Evolutionary conservation across 331 rosid genomes (phyloP).

Genomic region (Dryas integrifolia): DNA sequence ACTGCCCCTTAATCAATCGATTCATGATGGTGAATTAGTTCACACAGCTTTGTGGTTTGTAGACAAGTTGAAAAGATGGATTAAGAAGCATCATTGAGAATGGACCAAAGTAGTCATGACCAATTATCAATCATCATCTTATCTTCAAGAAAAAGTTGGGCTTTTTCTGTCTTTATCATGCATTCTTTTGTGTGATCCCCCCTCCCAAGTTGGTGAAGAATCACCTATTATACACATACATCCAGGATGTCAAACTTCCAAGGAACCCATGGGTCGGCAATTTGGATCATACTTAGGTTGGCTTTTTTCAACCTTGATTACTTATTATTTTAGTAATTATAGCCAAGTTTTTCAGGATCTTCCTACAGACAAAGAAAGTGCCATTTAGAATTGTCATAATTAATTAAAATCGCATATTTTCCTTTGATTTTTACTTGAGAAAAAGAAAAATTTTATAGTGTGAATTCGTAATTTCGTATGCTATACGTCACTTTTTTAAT

Average conservation of each 20-base stretch:
- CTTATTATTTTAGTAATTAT: background rate
- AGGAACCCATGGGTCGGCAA: constrained; percentile 10
- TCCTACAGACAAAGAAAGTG: background rate
- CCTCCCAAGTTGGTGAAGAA: constrained; percentile 34
- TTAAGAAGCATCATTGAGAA: constrained; percentile 22
- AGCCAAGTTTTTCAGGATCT: background rate
- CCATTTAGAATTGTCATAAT: background rate
- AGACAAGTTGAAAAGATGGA: constrained; percentile 28
- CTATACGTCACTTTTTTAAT: too few relatives aligned
- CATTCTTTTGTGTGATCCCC: constrained; percentile 26
- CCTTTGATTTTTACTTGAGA: background rate
- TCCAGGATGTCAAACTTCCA: constrained; percentile 15
- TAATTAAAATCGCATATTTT: background rate
- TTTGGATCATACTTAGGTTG: background rate
- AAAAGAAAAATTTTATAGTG: too few relatives aligned
- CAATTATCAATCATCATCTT: constrained; percentile 32
- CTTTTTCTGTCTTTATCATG: constrained; percentile 20
- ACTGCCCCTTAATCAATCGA: background rate
- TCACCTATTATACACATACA: constrained; percentile 15
- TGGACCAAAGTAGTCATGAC: constrained; percentile 26
- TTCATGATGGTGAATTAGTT: constrained; percentile 11
- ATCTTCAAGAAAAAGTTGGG: constrained; percentile 35
- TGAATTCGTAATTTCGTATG: too few relatives aligned
- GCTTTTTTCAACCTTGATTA: background rate
- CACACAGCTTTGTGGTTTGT: constrained; percentile 30